These are phyloP conservation scores for Passalora sequoiae DNA, from an alignment of 2,329 filamentous ascomycete genomes.

Conservation along the genomic window DNA sequence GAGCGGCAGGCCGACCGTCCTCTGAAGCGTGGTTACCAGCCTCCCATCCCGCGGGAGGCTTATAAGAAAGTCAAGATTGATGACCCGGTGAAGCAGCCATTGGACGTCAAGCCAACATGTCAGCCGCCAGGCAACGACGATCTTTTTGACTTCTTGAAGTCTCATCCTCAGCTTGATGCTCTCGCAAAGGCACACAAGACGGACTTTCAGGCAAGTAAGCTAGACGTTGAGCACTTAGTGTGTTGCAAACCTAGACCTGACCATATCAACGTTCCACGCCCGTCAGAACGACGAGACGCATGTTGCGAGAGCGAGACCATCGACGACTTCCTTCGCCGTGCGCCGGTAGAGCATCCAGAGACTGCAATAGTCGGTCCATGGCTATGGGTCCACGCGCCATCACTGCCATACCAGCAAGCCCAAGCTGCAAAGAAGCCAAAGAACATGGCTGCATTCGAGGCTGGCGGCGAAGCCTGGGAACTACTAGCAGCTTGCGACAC, in stretches of 20 bases:
- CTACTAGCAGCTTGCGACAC: conserved; percentile 49
- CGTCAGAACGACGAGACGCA: conserved; percentile 49
- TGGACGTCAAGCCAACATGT: neutral
- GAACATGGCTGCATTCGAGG: conserved; percentile 47
- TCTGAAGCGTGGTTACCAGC: conserved; percentile 9
- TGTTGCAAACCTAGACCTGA: conserved; percentile 9
- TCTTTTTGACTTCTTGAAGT: conserved; percentile 19
- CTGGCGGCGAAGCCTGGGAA: conserved; percentile 45
- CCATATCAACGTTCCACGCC: conserved; percentile 52
- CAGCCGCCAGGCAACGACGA: conserved; percentile 1
- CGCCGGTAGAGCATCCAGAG: conserved; percentile 61
- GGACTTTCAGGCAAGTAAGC: neutral
- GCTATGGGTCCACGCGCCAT: conserved; percentile 71
- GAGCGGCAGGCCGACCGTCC: conserved; percentile 5
- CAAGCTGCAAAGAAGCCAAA: conserved; percentile 38
- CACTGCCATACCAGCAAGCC: conserved; percentile 21
- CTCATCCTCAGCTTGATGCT: conserved; percentile 17
- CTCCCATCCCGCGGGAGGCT: neutral
- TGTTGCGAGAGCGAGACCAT: conserved; percentile 58
- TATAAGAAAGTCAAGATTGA: conserved; percentile 8
- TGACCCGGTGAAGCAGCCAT: neutral
- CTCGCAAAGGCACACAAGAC: conserved; percentile 8
- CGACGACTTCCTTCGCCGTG: conserved; percentile 59
- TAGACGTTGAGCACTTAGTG: conserved; percentile 1
- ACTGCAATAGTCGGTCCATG: conserved; percentile 50